Evolutionary conservation across 192 early-diverging fungal genomes (phyloP).

Genomic region (Backusella circina): DNA sequence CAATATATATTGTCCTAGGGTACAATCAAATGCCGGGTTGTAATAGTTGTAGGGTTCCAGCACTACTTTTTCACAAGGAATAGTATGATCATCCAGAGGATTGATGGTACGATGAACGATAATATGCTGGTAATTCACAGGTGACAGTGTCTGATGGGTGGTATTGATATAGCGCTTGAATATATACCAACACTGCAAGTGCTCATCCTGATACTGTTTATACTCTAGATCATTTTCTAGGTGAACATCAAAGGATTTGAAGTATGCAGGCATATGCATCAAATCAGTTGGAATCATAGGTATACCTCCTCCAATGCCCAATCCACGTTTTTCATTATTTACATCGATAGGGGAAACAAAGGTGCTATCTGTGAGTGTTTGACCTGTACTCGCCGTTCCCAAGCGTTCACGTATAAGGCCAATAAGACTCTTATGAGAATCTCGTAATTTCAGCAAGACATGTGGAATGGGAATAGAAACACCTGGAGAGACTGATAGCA

Average conservation of each 20-base stretch:
- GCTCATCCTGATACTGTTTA: conserved; percentile 42
- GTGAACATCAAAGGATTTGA: conserved; percentile 9
- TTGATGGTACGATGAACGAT: conserved; percentile 67
- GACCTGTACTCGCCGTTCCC: conserved; percentile 3
- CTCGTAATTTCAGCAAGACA: conserved; percentile 61
- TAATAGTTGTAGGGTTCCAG: conserved; percentile 81
- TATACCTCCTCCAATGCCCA: background rate
- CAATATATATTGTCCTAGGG: conserved; percentile 86
- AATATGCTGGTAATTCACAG: conserved; percentile 69
- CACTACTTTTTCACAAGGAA: conserved; percentile 67
- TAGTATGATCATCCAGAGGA: conserved; percentile 47
- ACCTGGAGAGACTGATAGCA: conserved; percentile 84
- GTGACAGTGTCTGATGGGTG: conserved; percentile 42
- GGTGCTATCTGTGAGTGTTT: background rate
- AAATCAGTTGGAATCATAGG: conserved; percentile 9
- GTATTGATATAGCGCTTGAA: conserved; percentile 29
- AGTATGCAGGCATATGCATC: conserved; percentile 8
- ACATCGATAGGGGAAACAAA: background rate
- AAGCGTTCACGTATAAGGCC: conserved; percentile 26
- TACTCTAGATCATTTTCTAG: conserved; percentile 18
- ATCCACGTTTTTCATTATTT: background rate
- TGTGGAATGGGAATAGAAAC: conserved; percentile 87
- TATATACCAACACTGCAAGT: conserved; percentile 37
- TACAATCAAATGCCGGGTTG: conserved; percentile 64
- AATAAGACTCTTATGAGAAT: conserved; percentile 47